These are phyloP conservation scores for Lentinula lateritia DNA, from an alignment of 768 basidiomycete genomes.

Conservation along the genomic window DNA sequence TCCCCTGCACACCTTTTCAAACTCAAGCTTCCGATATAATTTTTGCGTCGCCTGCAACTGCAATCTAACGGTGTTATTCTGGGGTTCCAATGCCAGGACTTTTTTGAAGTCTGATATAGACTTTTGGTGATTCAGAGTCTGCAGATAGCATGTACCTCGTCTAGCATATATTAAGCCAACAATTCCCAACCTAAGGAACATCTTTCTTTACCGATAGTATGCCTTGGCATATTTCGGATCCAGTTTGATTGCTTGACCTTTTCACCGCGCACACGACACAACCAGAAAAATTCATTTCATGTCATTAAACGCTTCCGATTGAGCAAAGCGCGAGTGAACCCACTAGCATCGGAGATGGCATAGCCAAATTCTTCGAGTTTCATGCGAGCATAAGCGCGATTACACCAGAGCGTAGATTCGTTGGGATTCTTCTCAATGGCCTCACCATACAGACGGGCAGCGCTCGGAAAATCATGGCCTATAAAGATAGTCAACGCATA, in stretches of 20 bases:
- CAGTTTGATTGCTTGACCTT: slow-evolving; percentile 80
- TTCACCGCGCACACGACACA: slow-evolving; percentile 1
- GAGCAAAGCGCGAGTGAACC: slow-evolving; percentile 22
- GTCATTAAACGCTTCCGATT: not conserved
- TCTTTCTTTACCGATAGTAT: slow-evolving; percentile 61
- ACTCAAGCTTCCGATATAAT: slow-evolving; percentile 82
- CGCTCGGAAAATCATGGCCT: slow-evolving; percentile 72
- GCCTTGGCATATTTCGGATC: slow-evolving; percentile 91
- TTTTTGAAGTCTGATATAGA: slow-evolving; percentile 88
- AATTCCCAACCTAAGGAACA: not conserved
- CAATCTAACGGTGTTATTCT: slow-evolving; percentile 71
- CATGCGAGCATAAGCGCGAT: slow-evolving; percentile 88
- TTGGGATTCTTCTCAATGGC: slow-evolving; percentile 85
- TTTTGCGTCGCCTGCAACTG: slow-evolving; percentile 90
- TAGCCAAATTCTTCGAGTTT: slow-evolving; percentile 93
- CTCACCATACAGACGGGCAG: slow-evolving; percentile 73
- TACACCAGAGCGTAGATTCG: slow-evolving; percentile 91
- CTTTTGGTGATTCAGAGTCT: slow-evolving; percentile 80
- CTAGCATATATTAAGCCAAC: slow-evolving; percentile 19
- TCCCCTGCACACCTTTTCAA: slow-evolving; percentile 70
- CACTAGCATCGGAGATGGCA: slow-evolving; percentile 83
- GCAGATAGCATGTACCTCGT: slow-evolving; percentile 86
- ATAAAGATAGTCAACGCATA: not conserved
- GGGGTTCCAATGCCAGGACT: slow-evolving; percentile 77
- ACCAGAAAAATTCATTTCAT: not conserved